Base-by-base conservation (phyloP, 345 rosid species). In the Corchorus olitorius region DNA sequence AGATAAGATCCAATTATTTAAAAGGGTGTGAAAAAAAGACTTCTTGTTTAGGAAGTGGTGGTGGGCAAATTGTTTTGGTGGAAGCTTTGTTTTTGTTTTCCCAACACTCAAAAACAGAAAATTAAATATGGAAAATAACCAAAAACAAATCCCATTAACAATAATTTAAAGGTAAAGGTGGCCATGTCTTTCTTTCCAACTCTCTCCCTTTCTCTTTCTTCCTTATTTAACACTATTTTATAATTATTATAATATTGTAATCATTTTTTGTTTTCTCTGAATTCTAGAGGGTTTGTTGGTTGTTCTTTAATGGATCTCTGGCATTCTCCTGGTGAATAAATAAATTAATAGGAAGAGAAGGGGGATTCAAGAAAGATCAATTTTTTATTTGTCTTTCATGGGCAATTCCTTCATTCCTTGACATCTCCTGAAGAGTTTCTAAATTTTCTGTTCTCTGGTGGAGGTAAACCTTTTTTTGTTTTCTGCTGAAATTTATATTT, bases 391-490 rank as follows among this genome's bases (percentile, higher is more conserved):
- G 48, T 33, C 22, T 64, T 75, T 76, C 59, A 54, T 79, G 84
- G 81, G 73, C 79, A 61, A 76, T 67, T 70, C 75, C 79, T 83
- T 73, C 65, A 13, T 78, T 79, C 82, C 87, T 77, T 56, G 75
- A 65, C 82, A 46, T 82, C 77, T 55, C 76, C 84, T 56, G 78
- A 80, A 58, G 76, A 78, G 43, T 73, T 77, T 73, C 75, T 78
- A 72, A 46, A 52, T 54, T 46, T 75, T 41, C 77, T 7, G 22
- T 61, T 63, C 2, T 65, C 1, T 27, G 27, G 27, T 80, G 87
- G 93, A 89, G 93, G 93, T 88, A 77, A 76, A 35, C 41, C 17
- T n/a, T 39, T 58, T 48, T 4, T 48, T n/a, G 35, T 20, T 55
- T 48, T 58, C 4, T 15, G 0, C 35, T 35, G 27, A 49, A 6